Conservation (phyloP, 148 eudicot species). For the Rhododendron griersonianum region DNA sequence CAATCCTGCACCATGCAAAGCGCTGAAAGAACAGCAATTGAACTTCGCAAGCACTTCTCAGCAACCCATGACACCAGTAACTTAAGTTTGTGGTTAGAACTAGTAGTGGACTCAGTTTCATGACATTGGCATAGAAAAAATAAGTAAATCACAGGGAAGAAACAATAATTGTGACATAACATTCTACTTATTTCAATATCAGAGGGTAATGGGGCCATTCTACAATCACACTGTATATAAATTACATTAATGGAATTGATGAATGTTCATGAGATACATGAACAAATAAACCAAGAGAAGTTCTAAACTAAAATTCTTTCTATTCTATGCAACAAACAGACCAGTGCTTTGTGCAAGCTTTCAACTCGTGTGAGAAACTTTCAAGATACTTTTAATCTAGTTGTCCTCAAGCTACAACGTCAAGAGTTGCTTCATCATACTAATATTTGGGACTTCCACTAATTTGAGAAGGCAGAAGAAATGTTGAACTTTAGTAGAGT, state of each 20-base stretch:
- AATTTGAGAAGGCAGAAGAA: background rate
- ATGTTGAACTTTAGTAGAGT: background rate
- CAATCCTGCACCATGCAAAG: background rate
- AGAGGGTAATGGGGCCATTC: background rate
- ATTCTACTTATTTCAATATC: background rate
- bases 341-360: background rate
- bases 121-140: no score
- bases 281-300: background rate
- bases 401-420: background rate
- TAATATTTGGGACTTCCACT: background rate
- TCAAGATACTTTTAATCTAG: background rate
- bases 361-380: background rate
- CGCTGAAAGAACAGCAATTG: background rate
- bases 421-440: background rate
- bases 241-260: background rate
- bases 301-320: background rate
- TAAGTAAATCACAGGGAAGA: no score
- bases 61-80: background rate
- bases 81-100: no score
- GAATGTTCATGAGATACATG: background rate
- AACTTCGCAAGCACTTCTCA: background rate
- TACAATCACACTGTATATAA: background rate
- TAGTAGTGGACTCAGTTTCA: no score
- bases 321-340: background rate
- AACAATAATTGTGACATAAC: no score